Percentiles rank a stretch among this genome's conserved stretches.
phyloP scores from a whole-genome alignment of 1,284 basidiomycete species.

The Tausonia pullulans region DNA sequence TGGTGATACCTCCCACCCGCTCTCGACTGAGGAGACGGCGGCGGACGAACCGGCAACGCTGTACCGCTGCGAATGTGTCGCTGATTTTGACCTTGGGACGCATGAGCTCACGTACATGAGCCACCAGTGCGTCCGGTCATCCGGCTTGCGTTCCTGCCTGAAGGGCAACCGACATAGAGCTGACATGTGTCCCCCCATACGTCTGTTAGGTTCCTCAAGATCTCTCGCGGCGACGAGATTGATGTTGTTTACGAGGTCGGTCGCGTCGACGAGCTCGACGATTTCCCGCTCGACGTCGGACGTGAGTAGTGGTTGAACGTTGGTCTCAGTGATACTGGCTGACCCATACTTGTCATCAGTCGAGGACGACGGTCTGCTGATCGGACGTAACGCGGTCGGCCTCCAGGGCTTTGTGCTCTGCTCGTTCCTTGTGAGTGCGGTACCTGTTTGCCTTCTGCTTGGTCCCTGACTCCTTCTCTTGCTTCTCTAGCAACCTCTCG shows the following conservation, averaged over 20 bases:
- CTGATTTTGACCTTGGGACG: constrained; percentile 13
- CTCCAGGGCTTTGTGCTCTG: constrained; percentile 34
- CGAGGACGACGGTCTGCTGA: constrained; percentile 35
- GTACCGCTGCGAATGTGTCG: constrained; percentile 16
- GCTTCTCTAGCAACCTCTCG: too few species aligned
- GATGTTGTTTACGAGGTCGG: constrained; percentile 35
- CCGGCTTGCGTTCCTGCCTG: background rate
- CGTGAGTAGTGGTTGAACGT: background rate
- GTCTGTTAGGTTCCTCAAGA: constrained; percentile 5
- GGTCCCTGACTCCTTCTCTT: too few species aligned
- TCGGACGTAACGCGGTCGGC: constrained; percentile 28
- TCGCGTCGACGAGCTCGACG: constrained; percentile 31
- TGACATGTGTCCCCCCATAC: too few species aligned
- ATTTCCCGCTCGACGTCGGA: constrained; percentile 34
- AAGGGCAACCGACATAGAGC: too few species aligned
- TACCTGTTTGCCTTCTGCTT: background rate
- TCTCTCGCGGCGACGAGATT: constrained; percentile 10
- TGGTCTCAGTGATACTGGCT: background rate
- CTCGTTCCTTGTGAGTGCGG: constrained; percentile 27
- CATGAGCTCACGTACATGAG: constrained; percentile 13
- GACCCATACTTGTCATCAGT: constrained; percentile 16
- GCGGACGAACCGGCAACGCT: background rate
- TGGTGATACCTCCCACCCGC: too few species aligned
- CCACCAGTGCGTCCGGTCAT: background rate
- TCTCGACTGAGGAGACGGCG: background rate